Evolutionary conservation across 139 green algal genomes (phyloP).

Genomic region (Bryopsis sp.): DNA sequence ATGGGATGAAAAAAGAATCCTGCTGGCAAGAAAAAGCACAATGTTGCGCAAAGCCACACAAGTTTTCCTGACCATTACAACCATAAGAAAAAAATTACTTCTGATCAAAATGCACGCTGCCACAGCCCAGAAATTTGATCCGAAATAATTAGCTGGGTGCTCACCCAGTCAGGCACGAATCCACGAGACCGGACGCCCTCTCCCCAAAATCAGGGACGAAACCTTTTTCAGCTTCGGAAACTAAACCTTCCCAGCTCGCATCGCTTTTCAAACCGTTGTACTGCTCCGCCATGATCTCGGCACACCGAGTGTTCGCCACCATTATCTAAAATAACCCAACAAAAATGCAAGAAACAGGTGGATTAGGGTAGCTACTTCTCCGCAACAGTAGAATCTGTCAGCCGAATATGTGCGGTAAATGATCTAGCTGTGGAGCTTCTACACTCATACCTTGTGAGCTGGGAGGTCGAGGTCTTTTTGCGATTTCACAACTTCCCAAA

Average conservation of each 20-base stretch:
- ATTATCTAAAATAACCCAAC: slow-evolving; percentile 59
- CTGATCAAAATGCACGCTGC: neutral
- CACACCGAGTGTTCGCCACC: slow-evolving; percentile 93
- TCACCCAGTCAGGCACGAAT: slow-evolving; percentile 59
- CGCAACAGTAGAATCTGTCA: too few relatives aligned
- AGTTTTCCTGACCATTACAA: too few relatives aligned
- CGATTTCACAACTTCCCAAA: slow-evolving; percentile 83
- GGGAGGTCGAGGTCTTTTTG: slow-evolving; percentile 97
- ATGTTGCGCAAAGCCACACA: too few relatives aligned
- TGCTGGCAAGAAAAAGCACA: too few relatives aligned
- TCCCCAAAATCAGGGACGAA: slow-evolving; percentile 57
- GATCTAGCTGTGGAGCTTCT: neutral
- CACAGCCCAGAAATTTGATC: neutral
- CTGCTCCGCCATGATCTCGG: slow-evolving; percentile 71
- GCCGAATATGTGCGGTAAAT: neutral
- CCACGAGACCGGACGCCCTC: slow-evolving; percentile 33
- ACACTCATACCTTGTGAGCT: slow-evolving; percentile 74
- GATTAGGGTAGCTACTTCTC: neutral
- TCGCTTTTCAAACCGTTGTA: slow-evolving; percentile 45
- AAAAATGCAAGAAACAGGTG: neutral
- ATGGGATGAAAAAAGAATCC: too few relatives aligned
- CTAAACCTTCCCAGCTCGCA: slow-evolving; percentile 47
- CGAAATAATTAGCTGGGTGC: slow-evolving; percentile 4
- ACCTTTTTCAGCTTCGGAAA: slow-evolving; percentile 23
- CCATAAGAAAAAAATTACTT: neutral